phyloP scores from a whole-genome alignment of 1,284 basidiomycete genomes.

The Moniliella sp. region DNA sequence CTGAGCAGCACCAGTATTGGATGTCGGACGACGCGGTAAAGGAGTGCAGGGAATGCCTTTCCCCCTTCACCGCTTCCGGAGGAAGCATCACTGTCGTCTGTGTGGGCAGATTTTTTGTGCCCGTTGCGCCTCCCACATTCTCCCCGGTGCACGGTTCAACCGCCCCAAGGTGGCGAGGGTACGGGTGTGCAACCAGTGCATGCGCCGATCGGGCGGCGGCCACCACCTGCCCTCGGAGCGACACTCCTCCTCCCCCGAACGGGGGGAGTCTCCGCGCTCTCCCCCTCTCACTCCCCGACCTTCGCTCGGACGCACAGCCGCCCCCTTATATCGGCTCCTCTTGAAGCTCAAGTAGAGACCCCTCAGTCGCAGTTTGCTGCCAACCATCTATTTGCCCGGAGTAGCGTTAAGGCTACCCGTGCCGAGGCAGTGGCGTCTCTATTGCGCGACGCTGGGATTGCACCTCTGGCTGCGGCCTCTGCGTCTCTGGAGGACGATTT shows the following conservation, averaged over 20 bases:
- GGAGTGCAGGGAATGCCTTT: slow-evolving; percentile 39
- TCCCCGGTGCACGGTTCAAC: slow-evolving; percentile 78
- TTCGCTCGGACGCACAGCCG: not conserved
- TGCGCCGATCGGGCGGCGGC: slow-evolving; percentile 41
- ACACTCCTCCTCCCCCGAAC: too few species aligned
- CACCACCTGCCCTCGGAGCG: too few species aligned
- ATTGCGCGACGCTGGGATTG: too few species aligned
- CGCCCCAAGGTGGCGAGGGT: slow-evolving; percentile 78
- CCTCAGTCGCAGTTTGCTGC: slow-evolving; percentile 24
- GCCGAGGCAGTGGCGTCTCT: too few species aligned
- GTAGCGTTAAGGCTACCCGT: too few species aligned
- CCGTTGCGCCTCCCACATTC: slow-evolving; percentile 75
- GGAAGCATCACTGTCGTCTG: slow-evolving; percentile 32
- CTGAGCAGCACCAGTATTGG: slow-evolving; percentile 27
- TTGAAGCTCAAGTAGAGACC: slow-evolving; percentile 24
- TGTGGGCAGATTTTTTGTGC: slow-evolving; percentile 33
- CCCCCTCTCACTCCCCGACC: not conserved
- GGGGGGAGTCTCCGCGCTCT: too few species aligned
- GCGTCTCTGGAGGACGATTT: too few species aligned
- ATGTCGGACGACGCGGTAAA: slow-evolving; percentile 63
- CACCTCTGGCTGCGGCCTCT: too few species aligned
- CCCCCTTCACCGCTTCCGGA: slow-evolving; percentile 21
- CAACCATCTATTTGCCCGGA: slow-evolving; percentile 16
- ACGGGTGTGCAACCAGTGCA: slow-evolving; percentile 77
- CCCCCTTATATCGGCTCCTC: slow-evolving; percentile 37